Conservation (phyloP, 192 early-diverging fungal genomes). For the Rhizoclosmatium globosum region DNA sequence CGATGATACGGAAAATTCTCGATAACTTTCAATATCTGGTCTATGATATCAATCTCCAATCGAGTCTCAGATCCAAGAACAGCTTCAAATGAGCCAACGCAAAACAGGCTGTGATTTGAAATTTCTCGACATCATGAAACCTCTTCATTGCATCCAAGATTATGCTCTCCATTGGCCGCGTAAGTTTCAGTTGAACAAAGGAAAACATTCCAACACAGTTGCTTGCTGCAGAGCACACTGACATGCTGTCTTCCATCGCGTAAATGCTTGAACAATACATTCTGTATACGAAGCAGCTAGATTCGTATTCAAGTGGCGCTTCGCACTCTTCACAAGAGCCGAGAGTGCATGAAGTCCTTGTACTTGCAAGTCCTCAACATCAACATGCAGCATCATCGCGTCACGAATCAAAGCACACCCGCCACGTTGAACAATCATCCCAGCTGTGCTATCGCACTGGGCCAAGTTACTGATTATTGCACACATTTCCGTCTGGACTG, state of each 20-base stretch:
- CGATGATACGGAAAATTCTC: conserved; percentile 28
- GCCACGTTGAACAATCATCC: conserved; percentile 31
- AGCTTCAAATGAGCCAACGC: conserved; percentile 43
- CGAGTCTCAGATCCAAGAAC: neutral
- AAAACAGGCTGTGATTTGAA: conserved; percentile 52
- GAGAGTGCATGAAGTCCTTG: conserved; percentile 49
- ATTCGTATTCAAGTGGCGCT: conserved; percentile 1
- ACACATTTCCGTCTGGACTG: conserved; percentile 45
- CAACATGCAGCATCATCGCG: conserved; percentile 31
- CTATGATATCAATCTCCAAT: conserved; percentile 22
- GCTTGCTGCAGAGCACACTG: conserved; percentile 21
- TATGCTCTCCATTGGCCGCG: neutral
- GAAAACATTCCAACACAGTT: conserved; percentile 39
- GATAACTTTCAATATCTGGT: conserved; percentile 37
- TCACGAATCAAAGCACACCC: conserved; percentile 38
- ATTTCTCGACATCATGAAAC: conserved; percentile 23
- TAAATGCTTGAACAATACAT: conserved; percentile 4
- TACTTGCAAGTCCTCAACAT: conserved; percentile 34
- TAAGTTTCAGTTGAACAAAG: conserved; percentile 18
- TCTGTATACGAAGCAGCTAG: neutral
- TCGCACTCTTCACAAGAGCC: conserved; percentile 20
- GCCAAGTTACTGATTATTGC: conserved; percentile 48
- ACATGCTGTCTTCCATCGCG: conserved; percentile 33
- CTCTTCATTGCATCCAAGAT: conserved; percentile 38
- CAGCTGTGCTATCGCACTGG: conserved; percentile 29